These are phyloP conservation scores for Beauveria australis DNA, from an alignment of 2,329 filamentous ascomycete genomes.

Conservation along the genomic window DNA sequence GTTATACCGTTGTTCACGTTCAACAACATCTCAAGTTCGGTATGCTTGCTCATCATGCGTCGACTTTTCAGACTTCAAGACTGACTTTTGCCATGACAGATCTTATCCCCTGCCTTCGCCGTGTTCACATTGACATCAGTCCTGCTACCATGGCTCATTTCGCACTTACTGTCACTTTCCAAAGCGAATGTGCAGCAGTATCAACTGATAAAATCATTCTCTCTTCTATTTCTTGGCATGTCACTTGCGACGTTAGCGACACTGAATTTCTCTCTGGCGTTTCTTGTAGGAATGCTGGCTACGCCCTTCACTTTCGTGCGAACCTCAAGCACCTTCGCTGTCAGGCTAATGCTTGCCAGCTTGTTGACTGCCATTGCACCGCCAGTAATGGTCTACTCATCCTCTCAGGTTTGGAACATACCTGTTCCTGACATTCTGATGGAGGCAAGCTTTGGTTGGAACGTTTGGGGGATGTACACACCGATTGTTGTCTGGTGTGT, in stretches of 20 bases:
- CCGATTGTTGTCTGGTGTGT: slow-evolving; percentile 87
- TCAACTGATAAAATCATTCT: slow-evolving; percentile 79
- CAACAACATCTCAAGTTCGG: slow-evolving; percentile 60
- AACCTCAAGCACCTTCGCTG: slow-evolving; percentile 32
- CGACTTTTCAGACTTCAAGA: not conserved
- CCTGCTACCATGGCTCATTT: slow-evolving; percentile 48
- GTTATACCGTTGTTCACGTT: slow-evolving; percentile 80
- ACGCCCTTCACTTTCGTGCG: slow-evolving; percentile 70
- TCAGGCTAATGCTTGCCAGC: slow-evolving; percentile 35
- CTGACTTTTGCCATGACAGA: slow-evolving; percentile 29
- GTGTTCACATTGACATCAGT: slow-evolving; percentile 48
- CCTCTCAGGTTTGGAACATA: slow-evolving; percentile 32
- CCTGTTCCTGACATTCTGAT: slow-evolving; percentile 52
- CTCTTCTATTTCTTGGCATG: slow-evolving; percentile 84
- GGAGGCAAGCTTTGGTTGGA: slow-evolving; percentile 78
- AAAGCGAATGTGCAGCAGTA: slow-evolving; percentile 60
- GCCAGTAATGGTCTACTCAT: slow-evolving; percentile 43
- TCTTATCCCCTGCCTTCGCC: slow-evolving; percentile 51
- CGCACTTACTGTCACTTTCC: slow-evolving; percentile 44
- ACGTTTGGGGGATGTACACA: slow-evolving; percentile 83
- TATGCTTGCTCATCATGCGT: slow-evolving; percentile 33
- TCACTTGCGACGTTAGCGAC: slow-evolving; percentile 88
- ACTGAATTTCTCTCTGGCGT: slow-evolving; percentile 86
- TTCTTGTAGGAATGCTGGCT: slow-evolving; percentile 73
- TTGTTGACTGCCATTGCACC: slow-evolving; percentile 56